A percentile compares a stretch with the other conserved stretches of the same genome.
Conservation (phyloP, 768 basidiomycete species). For the Russula sp. region DNA sequence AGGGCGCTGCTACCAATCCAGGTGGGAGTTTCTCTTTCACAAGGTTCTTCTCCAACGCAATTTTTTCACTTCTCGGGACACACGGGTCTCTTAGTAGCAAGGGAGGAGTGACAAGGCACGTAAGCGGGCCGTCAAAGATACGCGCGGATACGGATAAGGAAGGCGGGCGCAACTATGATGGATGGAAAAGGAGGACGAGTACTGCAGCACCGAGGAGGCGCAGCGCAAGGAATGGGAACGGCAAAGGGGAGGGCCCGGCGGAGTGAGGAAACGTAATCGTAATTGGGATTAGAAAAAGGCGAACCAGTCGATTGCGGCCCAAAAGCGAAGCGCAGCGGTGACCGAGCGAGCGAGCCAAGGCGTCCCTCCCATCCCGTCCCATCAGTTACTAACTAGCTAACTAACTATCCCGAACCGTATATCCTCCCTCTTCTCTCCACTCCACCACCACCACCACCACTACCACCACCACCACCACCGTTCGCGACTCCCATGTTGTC, state of each 20-base stretch:
- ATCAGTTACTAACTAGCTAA: too few relatives aligned
- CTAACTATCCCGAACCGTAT: too few relatives aligned
- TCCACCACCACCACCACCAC: slow-evolving; percentile 4
- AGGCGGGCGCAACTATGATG: background rate
- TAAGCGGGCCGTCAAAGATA: background rate
- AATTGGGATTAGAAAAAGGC: background rate
- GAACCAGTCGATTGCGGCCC: too few relatives aligned
- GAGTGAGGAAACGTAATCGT: background rate
- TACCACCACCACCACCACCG: background rate
- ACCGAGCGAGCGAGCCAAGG: too few relatives aligned
- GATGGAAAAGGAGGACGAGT: background rate
- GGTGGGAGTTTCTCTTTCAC: background rate
- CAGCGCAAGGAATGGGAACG: too few relatives aligned
- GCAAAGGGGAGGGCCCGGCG: background rate
- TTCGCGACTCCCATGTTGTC: slow-evolving; percentile 6
- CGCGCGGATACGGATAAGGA: background rate
- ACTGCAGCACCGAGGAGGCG: background rate
- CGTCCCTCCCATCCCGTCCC: too few relatives aligned
- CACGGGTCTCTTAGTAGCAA: too few relatives aligned
- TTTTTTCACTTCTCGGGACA: too few relatives aligned
- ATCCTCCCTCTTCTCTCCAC: background rate
- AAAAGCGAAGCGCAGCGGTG: too few relatives aligned
- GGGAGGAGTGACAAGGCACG: too few relatives aligned
- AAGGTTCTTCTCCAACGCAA: too few relatives aligned
- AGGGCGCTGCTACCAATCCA: background rate